Conservation (phyloP, 441 rosid species). For the Aquilaria agallochum region DNA sequence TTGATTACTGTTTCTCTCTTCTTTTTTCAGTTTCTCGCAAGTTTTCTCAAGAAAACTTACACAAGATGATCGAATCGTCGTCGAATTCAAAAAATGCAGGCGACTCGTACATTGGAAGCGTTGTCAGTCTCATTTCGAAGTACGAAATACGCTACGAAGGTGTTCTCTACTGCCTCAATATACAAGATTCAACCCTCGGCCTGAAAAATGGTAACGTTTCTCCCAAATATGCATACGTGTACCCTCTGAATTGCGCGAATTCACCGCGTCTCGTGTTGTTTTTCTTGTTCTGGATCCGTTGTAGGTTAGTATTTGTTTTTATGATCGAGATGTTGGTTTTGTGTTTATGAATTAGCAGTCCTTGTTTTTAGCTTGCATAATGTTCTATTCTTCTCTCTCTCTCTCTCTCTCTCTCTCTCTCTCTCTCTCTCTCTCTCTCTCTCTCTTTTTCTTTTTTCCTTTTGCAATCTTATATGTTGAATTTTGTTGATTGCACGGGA, state of each 20-base stretch:
- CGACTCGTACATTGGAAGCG: constrained; percentile 53
- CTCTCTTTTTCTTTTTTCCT: too few species aligned
- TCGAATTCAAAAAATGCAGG: constrained; percentile 25
- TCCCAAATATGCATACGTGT: neutral
- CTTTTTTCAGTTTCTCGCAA: neutral
- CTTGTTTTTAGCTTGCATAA: too few species aligned
- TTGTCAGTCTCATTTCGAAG: constrained; percentile 53
- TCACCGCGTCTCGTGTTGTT: too few species aligned
- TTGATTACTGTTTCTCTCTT: neutral
- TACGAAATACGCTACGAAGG: constrained; percentile 70
- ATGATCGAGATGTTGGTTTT: too few species aligned
- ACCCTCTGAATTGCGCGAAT: neutral
- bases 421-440: too few species aligned
- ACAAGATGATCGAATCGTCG: constrained; percentile 24
- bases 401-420: too few species aligned
- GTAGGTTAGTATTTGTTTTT: too few species aligned
- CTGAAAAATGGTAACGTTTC: constrained; percentile 42
- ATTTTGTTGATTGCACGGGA: too few species aligned
- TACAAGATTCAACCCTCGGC: constrained; percentile 47
- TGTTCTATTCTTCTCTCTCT: too few species aligned
- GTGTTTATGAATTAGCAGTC: too few species aligned
- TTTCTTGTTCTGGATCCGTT: too few species aligned
- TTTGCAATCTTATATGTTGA: too few species aligned
- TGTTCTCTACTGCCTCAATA: constrained; percentile 40
- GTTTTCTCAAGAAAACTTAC: neutral